Base-by-base conservation (phyloP, 129 eudicot genomes). In the Lactuca saligna region DNA sequence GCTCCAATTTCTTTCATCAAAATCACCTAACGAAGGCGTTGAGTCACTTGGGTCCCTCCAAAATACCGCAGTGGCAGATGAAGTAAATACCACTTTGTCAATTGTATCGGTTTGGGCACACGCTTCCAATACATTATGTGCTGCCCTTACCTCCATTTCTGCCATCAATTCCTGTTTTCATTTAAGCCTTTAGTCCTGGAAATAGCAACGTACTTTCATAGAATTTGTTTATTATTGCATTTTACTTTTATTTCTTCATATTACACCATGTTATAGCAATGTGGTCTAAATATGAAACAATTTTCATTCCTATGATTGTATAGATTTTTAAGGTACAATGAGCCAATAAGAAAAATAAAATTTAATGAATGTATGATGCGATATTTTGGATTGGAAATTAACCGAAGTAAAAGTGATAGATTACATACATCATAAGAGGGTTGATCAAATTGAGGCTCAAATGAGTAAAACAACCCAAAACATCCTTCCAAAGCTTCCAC, bases 41-140 rank as follows among this genome's bases (percentile, higher is more conserved):
- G 78, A 46, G 63, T 58, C 80, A 57, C 46, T 76, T 12, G 83
- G 80, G 72, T 91, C 90, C 46, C 74, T 63, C 96, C 96, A 89
- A 10, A 84, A 50, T 9, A 87, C 71, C 10, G 97, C 88, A 0
- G 94, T 80, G 15, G 88, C 85, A 0, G 97, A 90, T 11, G 97
- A 90, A 3, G 94, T 82, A 69, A 86, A 86, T 9, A 90, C 84
- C 0, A 90, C 88, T 78, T 86, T 90, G 54, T 90, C 91, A 6
- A 90, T 84, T 3, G 97, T 84, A 33, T 80, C 82, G 29, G 82
- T 79, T 71, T 90, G 97, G 29, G 97, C 97, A 77, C 97, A 86
- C 6, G 97, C 97, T 78, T 90, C 97, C 73, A 90, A 15, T 51
- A 90, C 95, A 46, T 90, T 90, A 71, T 90, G 97, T 65, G 97